Conservation (phyloP, 495 filamentous ascomycete species). For the Penicillium herquei region DNA sequence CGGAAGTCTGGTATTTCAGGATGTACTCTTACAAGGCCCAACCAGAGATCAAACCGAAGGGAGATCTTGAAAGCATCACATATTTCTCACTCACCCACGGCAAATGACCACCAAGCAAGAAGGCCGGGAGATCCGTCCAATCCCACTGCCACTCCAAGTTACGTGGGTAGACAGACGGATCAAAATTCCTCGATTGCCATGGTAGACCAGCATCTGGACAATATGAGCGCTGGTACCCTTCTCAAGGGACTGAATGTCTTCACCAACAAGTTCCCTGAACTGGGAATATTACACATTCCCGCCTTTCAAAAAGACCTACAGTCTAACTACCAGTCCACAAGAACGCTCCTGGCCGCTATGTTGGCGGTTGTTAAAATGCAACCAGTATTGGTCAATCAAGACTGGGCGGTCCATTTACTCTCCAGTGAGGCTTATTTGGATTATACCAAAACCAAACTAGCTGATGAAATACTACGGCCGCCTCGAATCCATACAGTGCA, state of each 20-base stretch:
- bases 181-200: background rate
- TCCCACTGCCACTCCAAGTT: background rate
- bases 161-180: background rate
- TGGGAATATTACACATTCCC: slow-evolving; percentile 15
- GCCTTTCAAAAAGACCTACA: slow-evolving; percentile 14
- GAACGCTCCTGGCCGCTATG: slow-evolving; percentile 12
- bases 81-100: background rate
- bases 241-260: slow-evolving; percentile 20
- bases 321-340: slow-evolving; percentile 4
- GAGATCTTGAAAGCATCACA: background rate
- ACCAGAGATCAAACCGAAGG: background rate
- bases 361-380: slow-evolving; percentile 7
- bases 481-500: slow-evolving; percentile 20
- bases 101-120: background rate
- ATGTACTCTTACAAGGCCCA: slow-evolving; percentile 13
- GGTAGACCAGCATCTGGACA: background rate
- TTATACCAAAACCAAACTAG: slow-evolving; percentile 17
- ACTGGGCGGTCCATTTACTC: slow-evolving; percentile 1
- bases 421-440: slow-evolving; percentile 12
- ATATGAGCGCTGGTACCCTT: slow-evolving; percentile 2
- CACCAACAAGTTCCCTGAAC: slow-evolving; percentile 20
- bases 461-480: slow-evolving; percentile 10
- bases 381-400: slow-evolving; percentile 1
- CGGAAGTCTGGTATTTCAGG: slow-evolving; percentile 10
- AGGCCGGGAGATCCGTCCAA: background rate